Base-by-base conservation (phyloP, 177 flowering plant species). In the Telopea speciosissima region DNA sequence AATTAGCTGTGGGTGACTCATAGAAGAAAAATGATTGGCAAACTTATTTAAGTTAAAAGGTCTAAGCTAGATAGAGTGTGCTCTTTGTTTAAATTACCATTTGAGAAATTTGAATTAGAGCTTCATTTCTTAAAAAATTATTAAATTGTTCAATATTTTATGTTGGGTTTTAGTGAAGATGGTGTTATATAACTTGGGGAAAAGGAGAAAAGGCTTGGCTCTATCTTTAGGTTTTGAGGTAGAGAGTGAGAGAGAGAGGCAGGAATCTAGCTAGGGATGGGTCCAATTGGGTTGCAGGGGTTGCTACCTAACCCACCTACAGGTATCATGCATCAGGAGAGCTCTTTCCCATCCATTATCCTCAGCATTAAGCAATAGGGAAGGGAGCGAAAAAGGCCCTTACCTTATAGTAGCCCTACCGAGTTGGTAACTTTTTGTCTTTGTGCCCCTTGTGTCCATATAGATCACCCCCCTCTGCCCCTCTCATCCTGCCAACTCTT, bases 251-350 rank as follows among this genome's bases (percentile, higher is more conserved):
- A 62, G 70, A 70, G 68, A 73, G 36, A 62, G 73, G 56, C 71
- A 77, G 73, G 72, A 68, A 72, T 70, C 72, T 73, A 62, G 74
- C 72, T 73, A 62, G 74, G 76, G 49, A 52, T 69, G 76, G 80
- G 80, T 59, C 77, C 77, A 65, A n/a, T 6, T 3, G 54, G 69
- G 71, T 61, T 24, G 72, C 72, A 74, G 80, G 72, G 74, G 23
- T 62, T 77, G 80, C 77, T 63, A 77, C 80, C 77, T 73, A 74
- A 77, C 74, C 71, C 69, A 67, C 80, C 71, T 62, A 77, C 80
- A 74, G 63, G 73, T 63, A 77, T 73, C 79, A 68, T 77, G 79
- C 68, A 65, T 24, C 42, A 69, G 73, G 72, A 36, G 62, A 21
- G 49, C 31, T 42, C 58, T 62, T 64, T 68, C 74, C 40, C 59